Evolutionary conservation across 495 filamentous ascomycete genomes (phyloP), one percentile per base, ranked within the genome.

Genomic region (Amniculicola lignicola): DNA sequence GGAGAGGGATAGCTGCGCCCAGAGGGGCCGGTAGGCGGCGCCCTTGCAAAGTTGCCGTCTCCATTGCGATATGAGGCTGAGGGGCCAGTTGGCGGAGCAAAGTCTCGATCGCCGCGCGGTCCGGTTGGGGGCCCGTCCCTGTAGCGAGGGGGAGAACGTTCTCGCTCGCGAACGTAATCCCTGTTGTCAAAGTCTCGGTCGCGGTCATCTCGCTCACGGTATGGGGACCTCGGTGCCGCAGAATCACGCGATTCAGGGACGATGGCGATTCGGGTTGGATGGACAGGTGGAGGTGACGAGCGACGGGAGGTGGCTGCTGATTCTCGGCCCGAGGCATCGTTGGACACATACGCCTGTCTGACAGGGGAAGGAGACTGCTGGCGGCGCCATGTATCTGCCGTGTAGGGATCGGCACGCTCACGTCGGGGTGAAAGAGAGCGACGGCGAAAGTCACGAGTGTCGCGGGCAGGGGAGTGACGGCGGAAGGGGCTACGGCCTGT

Each of bases 351-450:
- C 18, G 48, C 39, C 41, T 23, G 56, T 27, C 62, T 55, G 25
- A 37, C 24, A 28, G 69, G 65, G 16, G 70, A 70, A 1, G 67
- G 67, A 14, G 71, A 74, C 12, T n/a, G n/a, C n/a, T 69, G 61
- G 28, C 64, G 57, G 15, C 72, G 51, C 65, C 67, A 70, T 19
- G 59, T 61, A 23, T 69, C 66, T 16, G 57, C 59, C 16, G 59
- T 45, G 36, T 63, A 58, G 7, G 65, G 62, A 27, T 72, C 68
- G 12, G 54, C 58, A 21, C 69, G 58, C 14, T 63, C 59, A 36
- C 68, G 66, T 5, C 55, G 51, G 11, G 73, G 70, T 7, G 71
- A 70, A 12, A 66, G 67, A 22, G 73, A 75, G n/a, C 67, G 70
- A 36, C 52, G 56, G 19, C 70, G 67, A 27, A 59, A 70, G 12